Percentiles rank a stretch among this genome's conserved stretches.
Conservation (phyloP, 805 yeast genomes). For the Wickerhamomyces silvicola region DNA sequence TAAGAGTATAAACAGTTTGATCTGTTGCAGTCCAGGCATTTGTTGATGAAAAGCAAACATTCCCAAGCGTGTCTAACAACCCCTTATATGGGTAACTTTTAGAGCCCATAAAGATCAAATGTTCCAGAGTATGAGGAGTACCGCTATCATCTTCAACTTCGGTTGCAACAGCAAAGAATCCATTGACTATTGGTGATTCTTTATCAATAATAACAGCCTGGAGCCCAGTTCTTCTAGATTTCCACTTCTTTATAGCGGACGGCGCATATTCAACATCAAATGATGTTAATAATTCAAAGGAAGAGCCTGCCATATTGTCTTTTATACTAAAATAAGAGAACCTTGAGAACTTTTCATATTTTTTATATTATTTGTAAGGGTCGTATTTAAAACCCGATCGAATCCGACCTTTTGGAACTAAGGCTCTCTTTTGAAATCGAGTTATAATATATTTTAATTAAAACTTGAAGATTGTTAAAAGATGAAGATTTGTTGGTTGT, state of each 20-base stretch:
- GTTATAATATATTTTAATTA: too few relatives aligned
- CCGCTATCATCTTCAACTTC: constrained; percentile 86
- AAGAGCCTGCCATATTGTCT: constrained; percentile 2
- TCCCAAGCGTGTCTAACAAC: constrained; percentile 78
- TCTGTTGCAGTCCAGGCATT: constrained; percentile 98
- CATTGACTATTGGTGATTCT: constrained; percentile 83
- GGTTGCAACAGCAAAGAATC: constrained; percentile 94
- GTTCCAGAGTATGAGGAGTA: constrained; percentile 93
- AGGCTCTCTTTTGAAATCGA: too few relatives aligned
- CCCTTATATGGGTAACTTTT: constrained; percentile 88
- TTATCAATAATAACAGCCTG: constrained; percentile 72
- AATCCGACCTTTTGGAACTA: too few relatives aligned
- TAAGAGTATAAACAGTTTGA: constrained; percentile 87
- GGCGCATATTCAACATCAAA: constrained; percentile 77
- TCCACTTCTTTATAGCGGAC: constrained; percentile 64
- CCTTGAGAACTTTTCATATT: too few relatives aligned
- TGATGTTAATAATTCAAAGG: constrained; percentile 36
- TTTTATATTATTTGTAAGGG: too few relatives aligned
- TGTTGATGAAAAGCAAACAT: constrained; percentile 74
- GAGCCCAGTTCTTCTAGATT: constrained; percentile 72
- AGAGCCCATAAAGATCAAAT: constrained; percentile 91
- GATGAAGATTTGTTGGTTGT: constrained; percentile 11
- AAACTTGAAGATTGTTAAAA: too few relatives aligned
- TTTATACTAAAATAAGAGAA: too few relatives aligned
- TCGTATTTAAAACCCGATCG: too few relatives aligned